Percentiles rank a stretch among this genome's conserved stretches.
Conservation (phyloP, 164 flowering plant genomes). For the Taxillus chinensis region DNA sequence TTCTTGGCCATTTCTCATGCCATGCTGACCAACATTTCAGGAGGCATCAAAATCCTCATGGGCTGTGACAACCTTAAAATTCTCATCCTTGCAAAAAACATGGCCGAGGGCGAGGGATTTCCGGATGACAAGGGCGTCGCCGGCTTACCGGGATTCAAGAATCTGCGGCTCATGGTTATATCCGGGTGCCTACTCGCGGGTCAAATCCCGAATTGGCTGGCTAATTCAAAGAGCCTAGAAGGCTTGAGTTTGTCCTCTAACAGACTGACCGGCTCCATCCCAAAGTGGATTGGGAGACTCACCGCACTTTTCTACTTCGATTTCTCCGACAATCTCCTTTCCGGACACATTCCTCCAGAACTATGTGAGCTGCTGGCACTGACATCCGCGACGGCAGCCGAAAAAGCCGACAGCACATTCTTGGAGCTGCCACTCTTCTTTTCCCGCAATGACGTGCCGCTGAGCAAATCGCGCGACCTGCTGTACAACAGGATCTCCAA, state of each 20-base stretch:
- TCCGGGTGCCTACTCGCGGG: slow-evolving; percentile 46
- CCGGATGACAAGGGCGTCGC: slow-evolving; percentile 27
- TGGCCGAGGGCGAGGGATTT: slow-evolving; percentile 23
- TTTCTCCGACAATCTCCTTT: slow-evolving; percentile 35
- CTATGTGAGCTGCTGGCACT: slow-evolving; percentile 24
- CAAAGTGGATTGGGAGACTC: slow-evolving; percentile 40
- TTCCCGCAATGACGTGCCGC: slow-evolving; percentile 7
- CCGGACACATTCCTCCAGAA: slow-evolving; percentile 39
- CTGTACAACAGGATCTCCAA: slow-evolving; percentile 47
- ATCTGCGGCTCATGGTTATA: slow-evolving; percentile 34
- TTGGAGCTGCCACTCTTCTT: slow-evolving; percentile 52
- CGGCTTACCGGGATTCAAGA: slow-evolving; percentile 27
- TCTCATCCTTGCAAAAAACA: slow-evolving; percentile 31
- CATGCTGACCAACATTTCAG: slow-evolving; percentile 29
- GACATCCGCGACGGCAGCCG: neutral
- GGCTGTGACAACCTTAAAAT: slow-evolving; percentile 36
- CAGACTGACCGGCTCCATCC: slow-evolving; percentile 36
- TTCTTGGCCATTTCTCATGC: slow-evolving; percentile 49
- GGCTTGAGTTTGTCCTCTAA: slow-evolving; percentile 47
- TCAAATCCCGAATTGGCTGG: slow-evolving; percentile 42
- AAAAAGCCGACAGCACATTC: slow-evolving; percentile 13
- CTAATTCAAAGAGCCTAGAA: slow-evolving; percentile 21
- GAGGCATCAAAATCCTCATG: slow-evolving; percentile 28
- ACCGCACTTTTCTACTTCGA: slow-evolving; percentile 49
- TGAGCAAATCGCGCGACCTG: slow-evolving; percentile 12